Base-by-base conservation (phyloP, 495 filamentous ascomycete species). In the Glonium stellatum region DNA sequence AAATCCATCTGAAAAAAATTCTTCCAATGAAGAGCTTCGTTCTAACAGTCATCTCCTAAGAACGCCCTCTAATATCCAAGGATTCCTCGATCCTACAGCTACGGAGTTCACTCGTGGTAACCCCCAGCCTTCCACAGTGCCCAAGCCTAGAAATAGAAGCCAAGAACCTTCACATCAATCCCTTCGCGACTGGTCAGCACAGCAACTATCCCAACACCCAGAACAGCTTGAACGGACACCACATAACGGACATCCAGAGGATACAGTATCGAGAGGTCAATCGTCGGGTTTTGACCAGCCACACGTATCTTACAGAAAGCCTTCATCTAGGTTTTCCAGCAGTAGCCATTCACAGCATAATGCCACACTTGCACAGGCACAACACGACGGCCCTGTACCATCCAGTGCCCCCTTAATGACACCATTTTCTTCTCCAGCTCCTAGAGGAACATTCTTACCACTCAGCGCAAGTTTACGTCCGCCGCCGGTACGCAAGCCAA, bases 361-460 rank as follows among this genome's bases (percentile, higher is more conserved):
- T 4, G 37, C 22, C 9, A 15, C 22, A 23, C 60, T 66, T 22
- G 36, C 18, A 5, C 23, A 54, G 13, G n/a, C 64, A 2, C 64
- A 67, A 47, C 63, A 60, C 53, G 64, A 67, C 39, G 64, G 64
- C 23, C 48, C 55, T 5, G 51, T 23, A 11, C 36, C 64, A 39
- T 67, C 39, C 4, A 44, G 10, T 3, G 4, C 3, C 39, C 12
- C 18, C 18, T 44, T 18, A 11, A 13, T 15, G 13, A 18, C 39
- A 18, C 39, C 39, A 44, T 44, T 18, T 44, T 31, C 27, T 31
- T 31, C 27, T 3, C 27, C 27, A 31, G 27, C 27, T 31, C 27
- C 2, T 6, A 6, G 27, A 31, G 39, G 39, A 18, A 44, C 13
- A 2, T 1, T 44, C 13, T 18, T 18, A 44, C 39, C 39, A 11